These are phyloP conservation scores for Auriculariales sp. DNA, from an alignment of 768 basidiomycete species.

Conservation along the genomic window DNA sequence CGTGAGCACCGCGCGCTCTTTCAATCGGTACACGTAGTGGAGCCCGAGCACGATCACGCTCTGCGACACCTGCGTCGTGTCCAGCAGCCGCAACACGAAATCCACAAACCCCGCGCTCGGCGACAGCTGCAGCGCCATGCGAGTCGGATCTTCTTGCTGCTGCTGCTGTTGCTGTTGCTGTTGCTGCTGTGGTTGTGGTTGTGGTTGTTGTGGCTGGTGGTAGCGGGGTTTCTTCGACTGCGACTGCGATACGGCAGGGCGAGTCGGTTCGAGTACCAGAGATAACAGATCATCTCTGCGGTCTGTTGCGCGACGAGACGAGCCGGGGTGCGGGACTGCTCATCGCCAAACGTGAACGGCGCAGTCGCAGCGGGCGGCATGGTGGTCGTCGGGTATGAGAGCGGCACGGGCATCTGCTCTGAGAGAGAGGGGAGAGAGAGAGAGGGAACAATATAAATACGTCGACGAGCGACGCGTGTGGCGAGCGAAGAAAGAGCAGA, in stretches of 20 bases:
- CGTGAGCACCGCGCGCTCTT: constrained; percentile 56
- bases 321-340: not conserved
- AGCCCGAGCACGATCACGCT: constrained; percentile 82
- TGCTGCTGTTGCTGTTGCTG: constrained; percentile 17
- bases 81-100: constrained; percentile 85
- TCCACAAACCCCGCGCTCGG: constrained; percentile 62
- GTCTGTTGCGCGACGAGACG: constrained; percentile 67
- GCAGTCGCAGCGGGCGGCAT: not conserved
- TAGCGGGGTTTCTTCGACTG: not conserved
- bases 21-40: constrained; percentile 80
- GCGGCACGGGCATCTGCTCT: not conserved
- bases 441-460: too few relatives aligned
- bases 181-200: too few relatives aligned
- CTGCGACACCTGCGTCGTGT: constrained; percentile 90
- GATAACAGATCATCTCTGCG: constrained; percentile 85
- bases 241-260: constrained; percentile 14
- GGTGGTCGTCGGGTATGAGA: not conserved
- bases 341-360: not conserved
- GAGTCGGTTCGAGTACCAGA: constrained; percentile 60
- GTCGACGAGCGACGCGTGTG: too few relatives aligned
- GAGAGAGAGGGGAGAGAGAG: not conserved
- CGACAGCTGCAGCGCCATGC: constrained; percentile 49
- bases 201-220: too few relatives aligned
- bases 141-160: constrained; percentile 17
- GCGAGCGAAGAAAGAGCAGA: too few relatives aligned